A percentile compares a stretch with the other conserved stretches of the same genome.
phyloP scores from a whole-genome alignment of 176 grass and related monocot species.

The Triticum monococcum region DNA sequence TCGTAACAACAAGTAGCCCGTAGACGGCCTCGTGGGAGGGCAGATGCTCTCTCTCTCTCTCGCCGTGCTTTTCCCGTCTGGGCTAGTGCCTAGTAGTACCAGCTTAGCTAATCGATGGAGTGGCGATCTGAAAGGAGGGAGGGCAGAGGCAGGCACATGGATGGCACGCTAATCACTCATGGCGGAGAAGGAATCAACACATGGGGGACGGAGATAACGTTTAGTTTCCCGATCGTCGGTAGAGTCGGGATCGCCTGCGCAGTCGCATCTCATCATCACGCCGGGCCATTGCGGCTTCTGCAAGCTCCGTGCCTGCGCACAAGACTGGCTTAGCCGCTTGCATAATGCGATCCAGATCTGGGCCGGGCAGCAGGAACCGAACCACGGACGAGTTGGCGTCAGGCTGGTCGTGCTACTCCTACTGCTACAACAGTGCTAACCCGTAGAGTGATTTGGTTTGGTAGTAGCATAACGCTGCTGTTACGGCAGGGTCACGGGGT shows the following conservation, averaged over 20 bases:
- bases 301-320: background rate
- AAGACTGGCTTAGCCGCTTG: too few species aligned
- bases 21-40: background rate
- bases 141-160: constrained; percentile 5
- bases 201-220: constrained; percentile 9
- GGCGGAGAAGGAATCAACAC: background rate
- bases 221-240: background rate
- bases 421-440: background rate
- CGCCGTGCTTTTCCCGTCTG: background rate
- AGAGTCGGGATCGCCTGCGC: background rate
- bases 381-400: background rate
- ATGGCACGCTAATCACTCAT: constrained; percentile 40
- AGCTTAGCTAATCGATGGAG: background rate
- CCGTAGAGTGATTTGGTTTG: background rate
- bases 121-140: background rate
- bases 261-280: constrained; percentile 8
- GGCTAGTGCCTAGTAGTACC: background rate
- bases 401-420: too few species aligned
- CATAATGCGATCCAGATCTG: constrained; percentile 1
- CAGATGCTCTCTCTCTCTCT: background rate
- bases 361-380: background rate
- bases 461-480: background rate
- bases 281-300: background rate
- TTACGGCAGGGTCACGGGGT: background rate
- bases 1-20: background rate